These are phyloP conservation scores for Sambucus nigra DNA, from an alignment of 129 eudicot species.

Conservation along the genomic window DNA sequence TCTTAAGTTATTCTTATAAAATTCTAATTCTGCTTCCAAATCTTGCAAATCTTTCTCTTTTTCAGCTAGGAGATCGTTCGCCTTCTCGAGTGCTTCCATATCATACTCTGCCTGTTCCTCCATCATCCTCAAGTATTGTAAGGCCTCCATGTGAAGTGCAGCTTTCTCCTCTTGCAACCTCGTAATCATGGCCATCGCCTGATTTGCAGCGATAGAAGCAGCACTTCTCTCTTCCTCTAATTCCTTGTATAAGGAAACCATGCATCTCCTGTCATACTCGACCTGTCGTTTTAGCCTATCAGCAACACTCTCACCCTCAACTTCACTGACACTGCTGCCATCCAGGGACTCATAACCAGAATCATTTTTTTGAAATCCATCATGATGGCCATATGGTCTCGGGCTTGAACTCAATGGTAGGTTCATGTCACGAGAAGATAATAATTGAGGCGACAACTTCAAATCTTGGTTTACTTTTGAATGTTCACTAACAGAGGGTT, in stretches of 20 bases:
- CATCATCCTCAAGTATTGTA: constrained; percentile 86
- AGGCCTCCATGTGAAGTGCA: constrained; percentile 71
- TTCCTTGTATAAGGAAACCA: constrained; percentile 49
- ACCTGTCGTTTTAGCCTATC: constrained; percentile 49
- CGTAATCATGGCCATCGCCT: constrained; percentile 96
- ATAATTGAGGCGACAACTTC: constrained; percentile 9
- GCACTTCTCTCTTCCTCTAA: constrained; percentile 90
- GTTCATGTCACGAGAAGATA: constrained; percentile 15
- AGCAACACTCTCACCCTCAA: constrained; percentile 41
- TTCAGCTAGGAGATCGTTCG: constrained; percentile 70
- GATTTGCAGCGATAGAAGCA: constrained; percentile 65
- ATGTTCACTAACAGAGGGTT: constrained; percentile 13
- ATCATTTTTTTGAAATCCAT: constrained; percentile 22
- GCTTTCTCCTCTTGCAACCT: constrained; percentile 90
- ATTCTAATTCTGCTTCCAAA: constrained; percentile 54
- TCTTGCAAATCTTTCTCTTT: constrained; percentile 74
- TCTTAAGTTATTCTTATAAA: constrained; percentile 26
- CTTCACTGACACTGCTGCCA: constrained; percentile 33
- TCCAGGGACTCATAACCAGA: constrained; percentile 33
- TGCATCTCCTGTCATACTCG: constrained; percentile 36
- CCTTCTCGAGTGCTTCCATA: constrained; percentile 72
- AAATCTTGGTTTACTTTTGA: constrained; percentile 20
- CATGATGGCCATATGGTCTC: constrained; percentile 6
- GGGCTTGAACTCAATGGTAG: constrained; percentile 13
- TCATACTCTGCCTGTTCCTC: constrained; percentile 92